Conservation (phyloP, 1,284 basidiomycete species). For the Takashimella tepidaria region DNA sequence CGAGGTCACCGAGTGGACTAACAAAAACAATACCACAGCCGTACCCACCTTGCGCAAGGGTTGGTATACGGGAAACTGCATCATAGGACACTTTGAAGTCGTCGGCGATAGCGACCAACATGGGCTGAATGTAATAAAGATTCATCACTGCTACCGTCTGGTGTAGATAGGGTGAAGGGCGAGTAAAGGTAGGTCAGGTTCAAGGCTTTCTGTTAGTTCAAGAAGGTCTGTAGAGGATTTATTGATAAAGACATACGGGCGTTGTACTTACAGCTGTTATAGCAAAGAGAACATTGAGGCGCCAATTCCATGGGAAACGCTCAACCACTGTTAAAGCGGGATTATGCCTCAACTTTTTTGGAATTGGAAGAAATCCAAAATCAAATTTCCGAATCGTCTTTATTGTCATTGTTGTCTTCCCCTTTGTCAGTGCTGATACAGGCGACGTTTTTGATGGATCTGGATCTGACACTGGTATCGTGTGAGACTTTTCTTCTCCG, state of each 20-base stretch:
- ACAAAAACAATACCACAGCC: conserved; percentile 57
- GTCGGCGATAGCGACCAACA: conserved; percentile 54
- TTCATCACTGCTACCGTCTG: conserved; percentile 51
- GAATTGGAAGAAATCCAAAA: conserved; percentile 60
- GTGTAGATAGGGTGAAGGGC: background rate
- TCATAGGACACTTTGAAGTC: conserved; percentile 57
- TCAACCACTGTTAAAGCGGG: conserved; percentile 31
- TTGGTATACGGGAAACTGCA: conserved; percentile 57
- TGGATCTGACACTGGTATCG: too few species aligned
- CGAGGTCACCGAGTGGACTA: conserved; percentile 62
- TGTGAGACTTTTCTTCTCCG: too few species aligned
- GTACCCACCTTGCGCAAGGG: conserved; percentile 53
- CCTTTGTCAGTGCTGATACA: too few species aligned
- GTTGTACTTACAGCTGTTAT: conserved; percentile 58
- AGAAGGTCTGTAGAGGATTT: too few species aligned
- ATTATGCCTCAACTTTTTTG: conserved; percentile 58
- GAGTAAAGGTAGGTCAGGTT: background rate
- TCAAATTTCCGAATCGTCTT: conserved; percentile 24
- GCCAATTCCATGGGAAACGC: conserved; percentile 54
- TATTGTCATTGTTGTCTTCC: too few species aligned
- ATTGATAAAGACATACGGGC: too few species aligned
- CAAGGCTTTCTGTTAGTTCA: too few species aligned
- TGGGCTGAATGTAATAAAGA: conserved; percentile 64
- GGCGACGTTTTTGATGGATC: too few species aligned
- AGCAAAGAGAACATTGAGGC: conserved; percentile 62